These are phyloP conservation scores for Aurifilum marmelostoma DNA, from an alignment of 2,329 filamentous ascomycete species.

Conservation along the genomic window DNA sequence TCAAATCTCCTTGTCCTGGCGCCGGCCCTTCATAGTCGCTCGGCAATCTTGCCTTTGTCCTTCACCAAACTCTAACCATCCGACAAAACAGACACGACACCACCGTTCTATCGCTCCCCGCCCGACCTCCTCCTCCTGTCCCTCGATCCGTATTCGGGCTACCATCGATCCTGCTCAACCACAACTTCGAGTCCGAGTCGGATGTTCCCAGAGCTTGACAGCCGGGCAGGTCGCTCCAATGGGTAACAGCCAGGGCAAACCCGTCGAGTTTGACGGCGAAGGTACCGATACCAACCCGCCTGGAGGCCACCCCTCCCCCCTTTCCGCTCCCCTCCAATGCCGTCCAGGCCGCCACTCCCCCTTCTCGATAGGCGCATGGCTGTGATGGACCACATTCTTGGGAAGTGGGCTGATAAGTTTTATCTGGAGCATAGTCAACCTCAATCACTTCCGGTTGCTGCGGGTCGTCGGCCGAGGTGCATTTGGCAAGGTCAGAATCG, in stretches of 20 bases:
- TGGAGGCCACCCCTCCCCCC: background rate
- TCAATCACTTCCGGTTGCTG: constrained; percentile 94
- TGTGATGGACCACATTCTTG: background rate
- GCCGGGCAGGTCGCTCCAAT: constrained; percentile 51
- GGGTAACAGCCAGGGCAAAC: constrained; percentile 96
- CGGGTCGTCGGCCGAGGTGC: constrained; percentile 96
- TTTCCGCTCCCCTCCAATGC: too few relatives aligned
- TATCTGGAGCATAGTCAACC: constrained; percentile 67
- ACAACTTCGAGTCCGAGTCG: constrained; percentile 11
- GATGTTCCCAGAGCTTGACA: constrained; percentile 25
- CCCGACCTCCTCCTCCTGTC: background rate
- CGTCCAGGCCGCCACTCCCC: constrained; percentile 13
- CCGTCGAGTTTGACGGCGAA: constrained; percentile 89
- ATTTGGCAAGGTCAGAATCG: constrained; percentile 98
- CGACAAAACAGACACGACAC: constrained; percentile 7
- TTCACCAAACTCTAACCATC: constrained; percentile 1
- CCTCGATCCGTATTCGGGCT: background rate
- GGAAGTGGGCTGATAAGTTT: constrained; percentile 24
- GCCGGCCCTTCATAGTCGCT: constrained; percentile 2
- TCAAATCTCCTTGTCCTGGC: constrained; percentile 12
- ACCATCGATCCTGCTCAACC: constrained; percentile 1
- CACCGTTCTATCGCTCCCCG: background rate
- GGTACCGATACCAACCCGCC: constrained; percentile 57
- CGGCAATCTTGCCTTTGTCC: constrained; percentile 5
- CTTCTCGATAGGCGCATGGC: constrained; percentile 1